Evolutionary conservation across 129 eudicot species (phyloP).

Genomic region (Arctium lappa): DNA sequence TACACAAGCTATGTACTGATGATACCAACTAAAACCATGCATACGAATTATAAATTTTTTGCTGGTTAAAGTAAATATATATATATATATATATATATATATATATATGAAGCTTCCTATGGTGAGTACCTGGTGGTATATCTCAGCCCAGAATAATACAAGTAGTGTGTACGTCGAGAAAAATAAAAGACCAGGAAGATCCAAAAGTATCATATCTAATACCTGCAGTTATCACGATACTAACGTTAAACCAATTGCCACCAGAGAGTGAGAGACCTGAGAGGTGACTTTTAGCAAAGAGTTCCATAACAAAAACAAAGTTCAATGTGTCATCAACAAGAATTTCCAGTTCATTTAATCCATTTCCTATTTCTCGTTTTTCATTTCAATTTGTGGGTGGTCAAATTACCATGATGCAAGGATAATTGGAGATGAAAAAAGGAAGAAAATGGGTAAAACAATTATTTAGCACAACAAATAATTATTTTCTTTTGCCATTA

Average conservation of each 20-base stretch:
- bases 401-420: background rate
- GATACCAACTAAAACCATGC: background rate
- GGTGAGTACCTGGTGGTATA: conserved; percentile 70
- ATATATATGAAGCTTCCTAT: background rate
- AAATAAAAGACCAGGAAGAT: conserved; percentile 69
- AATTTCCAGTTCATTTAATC: background rate
- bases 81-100: background rate
- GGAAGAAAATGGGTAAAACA: background rate
- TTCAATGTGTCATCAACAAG: background rate
- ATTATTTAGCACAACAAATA: background rate
- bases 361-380: background rate
- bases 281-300: background rate
- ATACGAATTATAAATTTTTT: background rate
- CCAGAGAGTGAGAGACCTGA: background rate
- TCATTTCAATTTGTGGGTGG: background rate
- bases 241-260: background rate
- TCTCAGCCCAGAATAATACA: conserved; percentile 90
- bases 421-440: background rate
- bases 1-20: too few species aligned
- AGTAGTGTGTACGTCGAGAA: conserved; percentile 77
- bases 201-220: conserved; percentile 48
- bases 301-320: background rate
- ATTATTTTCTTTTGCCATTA: background rate
- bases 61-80: background rate
- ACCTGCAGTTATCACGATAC: conserved; percentile 32